Evolutionary conservation across 1,284 basidiomycete genomes (phyloP).

Genomic region (Xanthoconium separans): DNA sequence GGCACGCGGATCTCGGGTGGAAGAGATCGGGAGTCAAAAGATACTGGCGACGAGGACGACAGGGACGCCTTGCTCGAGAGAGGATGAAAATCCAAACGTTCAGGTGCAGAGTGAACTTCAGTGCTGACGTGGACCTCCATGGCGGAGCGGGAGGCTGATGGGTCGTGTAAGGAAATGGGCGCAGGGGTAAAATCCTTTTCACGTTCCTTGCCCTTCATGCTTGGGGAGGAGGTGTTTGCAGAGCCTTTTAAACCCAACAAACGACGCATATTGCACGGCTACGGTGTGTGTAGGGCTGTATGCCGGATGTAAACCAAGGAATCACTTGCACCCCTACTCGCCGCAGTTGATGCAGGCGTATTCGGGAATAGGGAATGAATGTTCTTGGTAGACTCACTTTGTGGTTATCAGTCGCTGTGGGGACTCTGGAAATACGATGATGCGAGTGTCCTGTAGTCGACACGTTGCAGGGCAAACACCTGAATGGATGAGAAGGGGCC

Average conservation of each 20-base stretch:
- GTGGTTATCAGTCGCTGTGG: conserved; percentile 1
- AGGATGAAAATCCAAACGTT: conserved; percentile 17
- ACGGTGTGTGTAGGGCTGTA: conserved; percentile 1
- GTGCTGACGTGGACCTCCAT: conserved; percentile 32
- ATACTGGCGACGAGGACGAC: conserved; percentile 19
- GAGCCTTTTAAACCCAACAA: conserved; percentile 30
- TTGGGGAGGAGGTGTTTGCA: conserved; percentile 5
- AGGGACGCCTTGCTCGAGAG: conserved; percentile 23
- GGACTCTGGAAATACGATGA: no score
- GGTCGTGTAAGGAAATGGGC: conserved; percentile 9
- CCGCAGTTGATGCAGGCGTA: conserved; percentile 20
- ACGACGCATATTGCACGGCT: conserved; percentile 28
- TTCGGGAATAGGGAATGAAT: conserved; percentile 9
- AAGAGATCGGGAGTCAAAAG: conserved; percentile 21
- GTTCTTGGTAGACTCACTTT: conserved; percentile 13
- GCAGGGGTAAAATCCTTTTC: conserved; percentile 10
- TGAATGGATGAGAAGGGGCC: background rate
- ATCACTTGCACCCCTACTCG: conserved; percentile 10
- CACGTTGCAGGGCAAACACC: background rate
- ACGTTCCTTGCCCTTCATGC: conserved; percentile 26
- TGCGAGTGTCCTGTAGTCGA: background rate
- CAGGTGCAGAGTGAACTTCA: conserved; percentile 26
- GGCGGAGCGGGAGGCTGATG: conserved; percentile 3
- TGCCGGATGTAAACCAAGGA: conserved; percentile 19
- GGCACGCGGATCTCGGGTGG: conserved; percentile 35